These are phyloP conservation scores for Podila minutissima DNA, from an alignment of 192 early-diverging fungal species.

Conservation along the genomic window DNA sequence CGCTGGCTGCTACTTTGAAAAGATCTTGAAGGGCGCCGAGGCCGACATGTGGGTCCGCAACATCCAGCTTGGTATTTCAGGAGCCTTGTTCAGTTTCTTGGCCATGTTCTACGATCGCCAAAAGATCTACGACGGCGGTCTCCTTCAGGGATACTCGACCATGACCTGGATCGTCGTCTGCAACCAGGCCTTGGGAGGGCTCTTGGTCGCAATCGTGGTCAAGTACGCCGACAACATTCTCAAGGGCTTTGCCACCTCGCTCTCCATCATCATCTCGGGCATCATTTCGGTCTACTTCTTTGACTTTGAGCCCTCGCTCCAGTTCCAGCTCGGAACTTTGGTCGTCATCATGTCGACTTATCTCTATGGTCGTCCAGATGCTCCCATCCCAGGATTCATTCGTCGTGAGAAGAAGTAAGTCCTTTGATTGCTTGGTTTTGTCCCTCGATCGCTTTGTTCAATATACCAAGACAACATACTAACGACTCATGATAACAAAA, in stretches of 20 bases:
- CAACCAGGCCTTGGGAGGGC: slow-evolving; percentile 87
- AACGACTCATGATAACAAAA: not conserved
- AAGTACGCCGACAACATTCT: slow-evolving; percentile 94
- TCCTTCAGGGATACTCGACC: slow-evolving; percentile 80
- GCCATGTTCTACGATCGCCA: slow-evolving; percentile 76
- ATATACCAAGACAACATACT: not conserved
- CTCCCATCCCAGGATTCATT: slow-evolving; percentile 26
- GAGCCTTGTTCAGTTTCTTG: slow-evolving; percentile 68
- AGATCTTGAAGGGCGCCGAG: slow-evolving; percentile 83
- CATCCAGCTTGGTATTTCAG: slow-evolving; percentile 74
- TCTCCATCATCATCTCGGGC: slow-evolving; percentile 88
- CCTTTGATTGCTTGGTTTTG: not conserved
- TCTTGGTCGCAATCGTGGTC: slow-evolving; percentile 89
- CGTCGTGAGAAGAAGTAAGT: slow-evolving; percentile 48
- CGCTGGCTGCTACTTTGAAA: slow-evolving; percentile 92
- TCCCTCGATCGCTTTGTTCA: not conserved
- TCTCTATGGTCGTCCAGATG: slow-evolving; percentile 65
- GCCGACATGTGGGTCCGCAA: slow-evolving; percentile 86
- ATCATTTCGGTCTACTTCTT: slow-evolving; percentile 81
- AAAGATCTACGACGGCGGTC: slow-evolving; percentile 69
- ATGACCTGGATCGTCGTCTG: slow-evolving; percentile 82
- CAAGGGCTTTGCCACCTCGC: slow-evolving; percentile 92
- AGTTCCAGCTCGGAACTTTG: slow-evolving; percentile 74
- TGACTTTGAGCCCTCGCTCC: slow-evolving; percentile 72
- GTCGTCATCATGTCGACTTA: slow-evolving; percentile 70